A percentile compares a stretch with the other conserved stretches of the same genome.
Conservation (phyloP, 2,329 filamentous ascomycete genomes). For the Sordariomycetes sp. region DNA sequence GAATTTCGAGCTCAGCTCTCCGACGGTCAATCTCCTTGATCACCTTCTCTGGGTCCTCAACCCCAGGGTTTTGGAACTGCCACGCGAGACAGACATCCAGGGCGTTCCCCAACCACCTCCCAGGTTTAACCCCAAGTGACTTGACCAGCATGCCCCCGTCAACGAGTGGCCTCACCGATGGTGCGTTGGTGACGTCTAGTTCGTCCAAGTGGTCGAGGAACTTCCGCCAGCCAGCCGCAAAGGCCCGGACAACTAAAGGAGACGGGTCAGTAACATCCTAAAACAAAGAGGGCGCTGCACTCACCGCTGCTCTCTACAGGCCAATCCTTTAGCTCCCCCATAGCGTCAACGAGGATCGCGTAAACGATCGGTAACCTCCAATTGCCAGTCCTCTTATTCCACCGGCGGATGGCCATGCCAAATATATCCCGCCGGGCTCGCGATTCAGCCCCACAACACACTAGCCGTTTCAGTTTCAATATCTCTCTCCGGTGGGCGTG, state of each 20-base stretch:
- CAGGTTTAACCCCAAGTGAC: slow-evolving; percentile 55
- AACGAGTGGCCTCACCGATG: slow-evolving; percentile 48
- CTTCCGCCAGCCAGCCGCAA: slow-evolving; percentile 35
- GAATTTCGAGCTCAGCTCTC: slow-evolving; percentile 38
- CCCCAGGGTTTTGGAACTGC: slow-evolving; percentile 71
- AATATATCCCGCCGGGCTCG: slow-evolving; percentile 44
- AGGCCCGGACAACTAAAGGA: slow-evolving; percentile 25
- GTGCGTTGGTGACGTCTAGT: slow-evolving; percentile 42
- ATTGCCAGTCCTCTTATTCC: slow-evolving; percentile 47
- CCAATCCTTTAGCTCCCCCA: slow-evolving; percentile 22
- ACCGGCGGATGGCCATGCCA: slow-evolving; percentile 61
- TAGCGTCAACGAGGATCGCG: slow-evolving; percentile 51
- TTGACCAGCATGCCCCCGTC: slow-evolving; percentile 64
- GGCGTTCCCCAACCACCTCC: slow-evolving; percentile 73
- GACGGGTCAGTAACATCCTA: slow-evolving; percentile 5
- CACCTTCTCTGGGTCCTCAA: slow-evolving; percentile 42
- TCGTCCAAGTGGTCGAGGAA: slow-evolving; percentile 42
- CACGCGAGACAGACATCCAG: slow-evolving; percentile 72
- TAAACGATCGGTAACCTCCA: slow-evolving; percentile 64
- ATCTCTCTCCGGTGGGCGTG: slow-evolving; percentile 52
- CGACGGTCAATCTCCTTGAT: slow-evolving; percentile 43
- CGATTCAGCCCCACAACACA: slow-evolving; percentile 26
- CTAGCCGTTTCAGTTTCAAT: slow-evolving; percentile 43
- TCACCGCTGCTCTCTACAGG: slow-evolving; percentile 20
- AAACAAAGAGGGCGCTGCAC: not conserved